A percentile compares a stretch with the other conserved stretches of the same genome.
These are phyloP conservation scores for Colletotrichum ledebouriae DNA, from an alignment of 2,329 filamentous ascomycete genomes.

Conservation along the genomic window DNA sequence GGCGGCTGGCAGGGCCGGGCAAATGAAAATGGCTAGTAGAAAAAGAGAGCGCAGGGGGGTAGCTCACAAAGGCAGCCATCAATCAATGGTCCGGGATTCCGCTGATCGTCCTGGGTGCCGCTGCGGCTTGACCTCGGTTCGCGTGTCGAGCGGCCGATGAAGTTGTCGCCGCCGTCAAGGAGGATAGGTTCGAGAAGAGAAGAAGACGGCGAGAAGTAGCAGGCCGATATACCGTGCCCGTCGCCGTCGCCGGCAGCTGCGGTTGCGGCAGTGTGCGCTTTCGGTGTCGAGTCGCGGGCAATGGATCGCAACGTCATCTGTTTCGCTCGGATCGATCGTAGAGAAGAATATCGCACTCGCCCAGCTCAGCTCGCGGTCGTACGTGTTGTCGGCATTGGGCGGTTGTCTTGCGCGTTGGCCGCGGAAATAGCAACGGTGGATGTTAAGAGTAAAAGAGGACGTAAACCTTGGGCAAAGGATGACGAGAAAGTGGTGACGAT, in stretches of 20 bases:
- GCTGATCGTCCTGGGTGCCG: conserved; percentile 21
- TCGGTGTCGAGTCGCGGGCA: conserved; percentile 11
- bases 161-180: no score
- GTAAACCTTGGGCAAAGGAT: no score
- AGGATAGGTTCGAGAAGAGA: neutral
- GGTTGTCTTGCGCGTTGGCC: neutral
- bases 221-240: neutral
- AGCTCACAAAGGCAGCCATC: conserved; percentile 48
- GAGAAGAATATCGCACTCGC: conserved; percentile 9
- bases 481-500: no score
- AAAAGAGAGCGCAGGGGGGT: neutral
- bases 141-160: neutral
- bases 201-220: neutral
- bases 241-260: neutral
- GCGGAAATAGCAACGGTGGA: neutral
- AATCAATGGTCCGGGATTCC: conserved; percentile 38
- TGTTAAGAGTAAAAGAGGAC: neutral
- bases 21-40: conserved; percentile 8
- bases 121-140: neutral
- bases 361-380: conserved; percentile 5
- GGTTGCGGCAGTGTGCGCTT: conserved; percentile 25
- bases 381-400: neutral
- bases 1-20: neutral
- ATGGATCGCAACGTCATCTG: conserved; percentile 35
- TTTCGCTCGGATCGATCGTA: conserved; percentile 14